Evolutionary conservation across 768 basidiomycete species (phyloP), one percentile per base, ranked within the genome.

Genomic region (Lactarius trivialis): DNA sequence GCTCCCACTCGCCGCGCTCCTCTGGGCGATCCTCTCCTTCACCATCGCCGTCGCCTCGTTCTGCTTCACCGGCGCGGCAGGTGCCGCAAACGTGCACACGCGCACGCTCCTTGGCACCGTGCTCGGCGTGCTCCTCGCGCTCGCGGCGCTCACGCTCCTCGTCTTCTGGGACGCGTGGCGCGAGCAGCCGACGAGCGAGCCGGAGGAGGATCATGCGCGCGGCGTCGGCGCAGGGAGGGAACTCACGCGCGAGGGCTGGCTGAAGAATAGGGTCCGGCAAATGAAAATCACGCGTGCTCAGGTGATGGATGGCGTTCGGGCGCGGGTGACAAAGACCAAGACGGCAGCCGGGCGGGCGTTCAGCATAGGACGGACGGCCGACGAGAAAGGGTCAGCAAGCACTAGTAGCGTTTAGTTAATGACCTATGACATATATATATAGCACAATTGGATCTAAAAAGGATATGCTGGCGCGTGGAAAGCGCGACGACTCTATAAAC

Each of bases 111-210:
- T 58, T 21, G 61, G 37, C 7, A 52, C 49, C 2, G 34, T 58
- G 33, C 34, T 62, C 34, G 61, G 49, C 7, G 56, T 58, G 41
- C 43, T 55, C 26, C 26, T 58, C 12, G 11, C 28, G 7, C 43
- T 63, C 43, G 45, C 52, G 1, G n/a, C 54, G 15, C 57, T 58
- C 26, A 34, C 45, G 30, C 17, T 41, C 21, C 56, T 57, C 52
- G 51, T 63, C 19, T 63, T 63, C 30, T 63, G 56, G 57, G 61
- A 58, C 14, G 61, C 56, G 43, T 58, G 28, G 61, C 57, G 61
- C 43, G n/a, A 36, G 48, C 62, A 57, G 7, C 57, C 48, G 6
- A 63, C 21, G 30, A 59, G 32, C 34, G 62, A 63, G 52, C 56
- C 56, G n/a, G 61, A 48, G 33, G 56, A 63, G 14, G 60, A 58